Percentiles rank a stretch among this genome's conserved stretches.
phyloP scores from a whole-genome alignment of 495 filamentous ascomycete species.

The Usnea hakonensis region DNA sequence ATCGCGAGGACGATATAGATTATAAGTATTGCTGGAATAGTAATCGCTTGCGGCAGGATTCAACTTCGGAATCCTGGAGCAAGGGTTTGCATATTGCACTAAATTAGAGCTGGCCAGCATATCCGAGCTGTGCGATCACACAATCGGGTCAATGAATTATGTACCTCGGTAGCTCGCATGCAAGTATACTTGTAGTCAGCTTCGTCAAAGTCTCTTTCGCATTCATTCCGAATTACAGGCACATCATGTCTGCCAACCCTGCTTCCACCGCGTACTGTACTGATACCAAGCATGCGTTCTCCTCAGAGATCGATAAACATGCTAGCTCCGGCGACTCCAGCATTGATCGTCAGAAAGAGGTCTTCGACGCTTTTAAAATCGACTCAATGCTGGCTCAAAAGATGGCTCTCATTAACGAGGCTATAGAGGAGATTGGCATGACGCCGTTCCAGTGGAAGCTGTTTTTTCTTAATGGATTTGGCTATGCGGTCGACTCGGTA shows the following conservation, averaged over 20 bases:
- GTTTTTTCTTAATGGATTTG: slow-evolving; percentile 33
- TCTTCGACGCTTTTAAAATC: slow-evolving; percentile 17
- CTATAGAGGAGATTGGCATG: slow-evolving; percentile 32
- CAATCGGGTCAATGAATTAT: neutral
- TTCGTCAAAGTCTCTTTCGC: slow-evolving; percentile 2
- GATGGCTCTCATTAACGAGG: slow-evolving; percentile 28
- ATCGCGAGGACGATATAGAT: slow-evolving; percentile 2
- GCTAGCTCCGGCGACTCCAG: slow-evolving; percentile 5
- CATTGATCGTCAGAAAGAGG: slow-evolving; percentile 16
- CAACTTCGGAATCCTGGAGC: neutral
- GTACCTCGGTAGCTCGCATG: neutral
- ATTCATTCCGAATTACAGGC: slow-evolving; percentile 4
- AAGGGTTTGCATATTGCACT: neutral
- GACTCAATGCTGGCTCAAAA: slow-evolving; percentile 28
- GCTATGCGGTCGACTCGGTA: slow-evolving; percentile 33
- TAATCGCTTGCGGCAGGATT: neutral
- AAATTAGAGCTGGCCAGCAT: neutral
- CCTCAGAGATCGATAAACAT: slow-evolving; percentile 9
- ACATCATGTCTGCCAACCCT: slow-evolving; percentile 7
- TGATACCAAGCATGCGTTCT: slow-evolving; percentile 6
- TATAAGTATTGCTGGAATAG: neutral
- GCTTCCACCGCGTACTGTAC: neutral
- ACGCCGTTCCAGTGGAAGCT: slow-evolving; percentile 31
- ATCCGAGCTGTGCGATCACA: slow-evolving; percentile 4
- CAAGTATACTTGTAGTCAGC: slow-evolving; percentile 1